Evolutionary conservation across 345 rosid genomes (phyloP).

Genomic region (Gossypioides kirkii): DNA sequence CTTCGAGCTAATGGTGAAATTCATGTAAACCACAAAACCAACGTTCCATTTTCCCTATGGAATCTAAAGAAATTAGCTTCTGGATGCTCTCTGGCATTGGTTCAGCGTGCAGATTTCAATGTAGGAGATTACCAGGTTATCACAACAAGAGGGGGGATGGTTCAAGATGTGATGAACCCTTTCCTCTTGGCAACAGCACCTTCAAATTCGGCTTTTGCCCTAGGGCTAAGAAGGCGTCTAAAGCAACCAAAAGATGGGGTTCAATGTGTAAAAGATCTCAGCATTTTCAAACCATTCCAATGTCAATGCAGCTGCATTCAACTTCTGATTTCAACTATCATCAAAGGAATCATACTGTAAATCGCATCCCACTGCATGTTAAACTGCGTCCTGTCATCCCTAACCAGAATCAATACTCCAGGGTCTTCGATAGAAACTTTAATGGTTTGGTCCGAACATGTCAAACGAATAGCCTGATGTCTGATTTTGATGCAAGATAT

Average conservation of each 20-base stretch:
- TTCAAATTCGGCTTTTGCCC: constrained; percentile 30
- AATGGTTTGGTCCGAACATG: neutral
- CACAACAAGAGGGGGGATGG: constrained; percentile 50
- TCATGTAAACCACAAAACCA: constrained; percentile 53
- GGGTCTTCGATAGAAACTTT: neutral
- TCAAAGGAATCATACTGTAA: neutral
- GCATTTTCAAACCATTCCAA: neutral
- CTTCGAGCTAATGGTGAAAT: constrained; percentile 40
- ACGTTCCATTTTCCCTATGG: constrained; percentile 43
- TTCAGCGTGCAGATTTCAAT: constrained; percentile 24
- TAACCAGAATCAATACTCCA: neutral
- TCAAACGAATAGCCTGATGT: neutral
- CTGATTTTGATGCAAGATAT: neutral
- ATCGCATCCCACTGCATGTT: neutral
- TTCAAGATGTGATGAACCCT: constrained; percentile 38
- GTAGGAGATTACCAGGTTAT: constrained; percentile 41
- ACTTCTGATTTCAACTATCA: neutral
- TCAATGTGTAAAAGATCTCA: neutral
- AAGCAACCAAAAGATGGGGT: neutral
- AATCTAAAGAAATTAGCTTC: constrained; percentile 45
- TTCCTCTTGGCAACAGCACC: constrained; percentile 45
- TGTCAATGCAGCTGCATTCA: neutral
- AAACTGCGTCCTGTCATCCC: neutral
- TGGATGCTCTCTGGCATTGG: constrained; percentile 27
- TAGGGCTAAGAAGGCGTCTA: neutral